These are phyloP conservation scores for Beauveria sp. DNA, from an alignment of 2,329 filamentous ascomycete species.

Conservation along the genomic window DNA sequence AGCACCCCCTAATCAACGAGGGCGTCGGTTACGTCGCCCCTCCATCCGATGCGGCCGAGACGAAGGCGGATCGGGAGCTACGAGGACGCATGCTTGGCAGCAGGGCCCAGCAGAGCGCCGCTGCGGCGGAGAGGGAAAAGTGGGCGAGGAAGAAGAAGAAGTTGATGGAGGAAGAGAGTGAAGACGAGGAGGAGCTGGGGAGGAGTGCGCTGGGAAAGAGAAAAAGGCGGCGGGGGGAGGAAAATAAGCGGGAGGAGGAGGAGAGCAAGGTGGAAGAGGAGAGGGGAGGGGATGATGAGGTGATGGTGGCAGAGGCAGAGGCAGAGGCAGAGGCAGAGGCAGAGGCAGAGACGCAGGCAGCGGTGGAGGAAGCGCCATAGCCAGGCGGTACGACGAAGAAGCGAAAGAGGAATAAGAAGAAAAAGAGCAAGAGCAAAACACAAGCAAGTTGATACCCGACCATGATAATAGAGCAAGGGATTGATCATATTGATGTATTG, in stretches of 20 bases:
- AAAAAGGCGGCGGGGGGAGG: constrained; percentile 23
- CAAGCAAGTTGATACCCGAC: background rate
- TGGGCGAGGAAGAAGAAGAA: constrained; percentile 16
- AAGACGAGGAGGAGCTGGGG: constrained; percentile 27
- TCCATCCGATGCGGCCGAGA: constrained; percentile 16
- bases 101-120: constrained; percentile 12
- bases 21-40: constrained; percentile 32
- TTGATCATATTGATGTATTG: no score
- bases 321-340: background rate
- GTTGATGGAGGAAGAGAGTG: constrained; percentile 18
- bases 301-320: background rate
- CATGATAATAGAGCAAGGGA: no score
- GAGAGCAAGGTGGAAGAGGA: background rate
- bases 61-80: constrained; percentile 23
- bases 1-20: constrained; percentile 24
- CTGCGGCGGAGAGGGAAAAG: constrained; percentile 11
- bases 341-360: background rate
- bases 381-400: constrained; percentile 8
- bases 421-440: constrained; percentile 14
- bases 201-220: constrained; percentile 30
- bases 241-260: background rate
- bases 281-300: background rate
- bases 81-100: constrained; percentile 24
- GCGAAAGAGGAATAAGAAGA: constrained; percentile 15
- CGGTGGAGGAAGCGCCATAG: background rate